Conservation (phyloP, 2,329 filamentous ascomycete genomes). For the Neophaeococcomyces aloes region DNA sequence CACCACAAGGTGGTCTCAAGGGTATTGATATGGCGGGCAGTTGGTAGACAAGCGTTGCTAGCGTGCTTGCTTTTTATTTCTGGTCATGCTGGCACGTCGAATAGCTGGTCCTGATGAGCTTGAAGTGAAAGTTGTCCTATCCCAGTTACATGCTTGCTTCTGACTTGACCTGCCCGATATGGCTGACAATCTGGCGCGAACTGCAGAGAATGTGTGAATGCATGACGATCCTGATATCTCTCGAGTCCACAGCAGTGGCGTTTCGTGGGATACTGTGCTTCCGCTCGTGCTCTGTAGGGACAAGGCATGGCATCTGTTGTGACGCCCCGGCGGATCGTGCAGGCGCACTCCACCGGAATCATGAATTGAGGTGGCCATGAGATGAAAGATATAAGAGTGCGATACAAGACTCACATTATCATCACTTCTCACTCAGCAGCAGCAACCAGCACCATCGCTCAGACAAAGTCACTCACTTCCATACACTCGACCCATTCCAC, state of each 20-base stretch:
- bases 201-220: not conserved
- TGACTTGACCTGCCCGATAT: not conserved
- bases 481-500: not conserved
- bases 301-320: too few relatives aligned
- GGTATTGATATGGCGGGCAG: not conserved
- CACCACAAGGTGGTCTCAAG: not conserved
- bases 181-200: not conserved
- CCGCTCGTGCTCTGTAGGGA: not conserved
- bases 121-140: not conserved
- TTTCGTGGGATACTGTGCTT: not conserved
- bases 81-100: constrained; percentile 4
- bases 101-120: constrained; percentile 1
- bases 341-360: not conserved
- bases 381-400: constrained; percentile 11
- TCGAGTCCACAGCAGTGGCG: not conserved
- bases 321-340: not conserved
- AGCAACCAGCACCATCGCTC: not conserved
- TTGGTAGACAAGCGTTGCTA: not conserved
- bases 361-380: constrained; percentile 1
- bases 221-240: not conserved
- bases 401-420: constrained; percentile 1
- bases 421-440: not conserved
- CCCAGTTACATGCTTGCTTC: not conserved
- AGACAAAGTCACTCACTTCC: constrained; percentile 12
- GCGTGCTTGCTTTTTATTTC: constrained; percentile 1